Conservation (phyloP, 169 alveolate species). For the Besnoitia besnoiti region DNA sequence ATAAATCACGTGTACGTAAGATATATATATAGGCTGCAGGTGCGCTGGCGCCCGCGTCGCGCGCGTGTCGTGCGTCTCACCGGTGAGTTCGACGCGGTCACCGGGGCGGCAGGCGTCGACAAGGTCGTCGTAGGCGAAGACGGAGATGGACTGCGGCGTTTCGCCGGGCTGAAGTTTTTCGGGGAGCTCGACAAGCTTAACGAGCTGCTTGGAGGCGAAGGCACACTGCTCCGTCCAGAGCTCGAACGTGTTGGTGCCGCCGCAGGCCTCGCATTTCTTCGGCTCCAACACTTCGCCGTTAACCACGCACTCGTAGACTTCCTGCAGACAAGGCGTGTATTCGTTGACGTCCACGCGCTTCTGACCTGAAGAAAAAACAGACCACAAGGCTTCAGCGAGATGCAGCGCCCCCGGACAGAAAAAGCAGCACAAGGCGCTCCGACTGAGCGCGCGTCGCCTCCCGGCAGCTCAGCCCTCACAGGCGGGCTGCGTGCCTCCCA, state of each 20-base stretch:
- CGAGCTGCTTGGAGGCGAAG: constrained; percentile 94
- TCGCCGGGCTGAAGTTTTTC: constrained; percentile 94
- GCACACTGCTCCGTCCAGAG: constrained; percentile 93
- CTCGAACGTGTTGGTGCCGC: constrained; percentile 90
- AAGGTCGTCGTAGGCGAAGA: constrained; percentile 91
- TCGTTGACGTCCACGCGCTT: constrained; percentile 43
- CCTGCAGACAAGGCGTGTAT: constrained; percentile 80
- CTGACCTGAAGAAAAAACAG: background rate
- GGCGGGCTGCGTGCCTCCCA: too few species aligned
- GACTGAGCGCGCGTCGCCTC: too few species aligned
- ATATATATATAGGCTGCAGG: too few species aligned
- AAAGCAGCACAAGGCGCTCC: too few species aligned
- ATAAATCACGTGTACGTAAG: too few species aligned
- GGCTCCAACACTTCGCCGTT: constrained; percentile 98
- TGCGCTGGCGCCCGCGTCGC: too few species aligned
- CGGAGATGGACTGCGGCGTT: constrained; percentile 88
- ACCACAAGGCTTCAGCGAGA: background rate
- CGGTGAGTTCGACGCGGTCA: constrained; percentile 96
- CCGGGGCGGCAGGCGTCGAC: constrained; percentile 97
- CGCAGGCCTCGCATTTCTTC: constrained; percentile 91
- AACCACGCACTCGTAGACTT: constrained; percentile 86
- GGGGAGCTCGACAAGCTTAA: constrained; percentile 94
- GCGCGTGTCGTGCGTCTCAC: constrained; percentile 71
- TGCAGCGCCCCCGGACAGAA: background rate
- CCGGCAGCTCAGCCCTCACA: too few species aligned